These are phyloP conservation scores for Tolypocladium sp. DNA, from an alignment of 2,329 filamentous ascomycete genomes.

Conservation along the genomic window DNA sequence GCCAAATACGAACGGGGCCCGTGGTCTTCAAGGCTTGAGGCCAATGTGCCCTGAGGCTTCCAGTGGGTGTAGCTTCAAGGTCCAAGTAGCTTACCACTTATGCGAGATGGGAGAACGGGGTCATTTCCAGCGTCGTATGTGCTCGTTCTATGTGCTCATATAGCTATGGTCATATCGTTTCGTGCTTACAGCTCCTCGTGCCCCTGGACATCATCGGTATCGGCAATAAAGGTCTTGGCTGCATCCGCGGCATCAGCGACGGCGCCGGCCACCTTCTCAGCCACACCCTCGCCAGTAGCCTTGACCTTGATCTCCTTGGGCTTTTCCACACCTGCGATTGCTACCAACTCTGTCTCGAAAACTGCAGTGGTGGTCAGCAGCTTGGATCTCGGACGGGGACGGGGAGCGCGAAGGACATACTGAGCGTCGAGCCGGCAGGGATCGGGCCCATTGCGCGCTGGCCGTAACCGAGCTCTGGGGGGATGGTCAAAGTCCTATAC, in stretches of 20 bases:
- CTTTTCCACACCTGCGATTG: conserved; percentile 61
- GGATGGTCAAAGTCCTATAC: conserved; percentile 69
- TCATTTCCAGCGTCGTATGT: not conserved
- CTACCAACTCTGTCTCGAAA: conserved; percentile 86
- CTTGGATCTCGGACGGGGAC: conserved; percentile 5
- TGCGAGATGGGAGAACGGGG: not conserved
- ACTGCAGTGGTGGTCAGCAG: conserved; percentile 36
- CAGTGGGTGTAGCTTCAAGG: not conserved
- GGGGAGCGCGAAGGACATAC: conserved; percentile 31
- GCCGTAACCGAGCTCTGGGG: conserved; percentile 80
- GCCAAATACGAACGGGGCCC: not conserved
- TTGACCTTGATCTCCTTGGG: conserved; percentile 25
- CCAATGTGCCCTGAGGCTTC: not conserved
- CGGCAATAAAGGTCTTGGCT: conserved; percentile 40
- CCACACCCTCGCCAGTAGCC: conserved; percentile 10
- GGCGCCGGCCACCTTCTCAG: conserved; percentile 12
- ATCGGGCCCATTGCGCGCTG: conserved; percentile 70
- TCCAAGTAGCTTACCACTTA: too few relatives aligned
- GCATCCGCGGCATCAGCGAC: conserved; percentile 17
- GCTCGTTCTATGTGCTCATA: not conserved
- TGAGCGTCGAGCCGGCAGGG: conserved; percentile 67
- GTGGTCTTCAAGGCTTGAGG: not conserved
- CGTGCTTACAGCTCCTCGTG: conserved; percentile 49
- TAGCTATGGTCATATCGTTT: not conserved
- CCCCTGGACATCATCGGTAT: conserved; percentile 46